These are phyloP conservation scores for Phytopythium cucurbitacearum DNA, from an alignment of 352 stramenopile genomes.

Conservation along the genomic window DNA sequence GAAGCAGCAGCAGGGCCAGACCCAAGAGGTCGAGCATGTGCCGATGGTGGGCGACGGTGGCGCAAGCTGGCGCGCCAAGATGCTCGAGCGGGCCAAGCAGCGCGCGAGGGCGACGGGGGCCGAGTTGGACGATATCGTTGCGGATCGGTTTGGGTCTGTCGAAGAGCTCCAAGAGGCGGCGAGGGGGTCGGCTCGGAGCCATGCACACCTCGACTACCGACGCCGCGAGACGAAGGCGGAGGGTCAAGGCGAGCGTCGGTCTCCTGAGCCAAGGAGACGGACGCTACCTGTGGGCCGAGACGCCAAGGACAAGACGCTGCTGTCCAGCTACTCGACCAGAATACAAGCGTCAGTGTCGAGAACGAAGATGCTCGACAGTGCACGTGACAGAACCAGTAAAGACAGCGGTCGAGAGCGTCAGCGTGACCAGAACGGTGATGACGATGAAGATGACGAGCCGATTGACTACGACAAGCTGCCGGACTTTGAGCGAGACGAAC, in stretches of 20 bases:
- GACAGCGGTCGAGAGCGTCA: neutral
- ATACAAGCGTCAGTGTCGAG: constrained; percentile 51
- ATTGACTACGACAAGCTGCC: constrained; percentile 82
- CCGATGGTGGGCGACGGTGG: constrained; percentile 65
- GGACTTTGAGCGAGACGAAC: constrained; percentile 35
- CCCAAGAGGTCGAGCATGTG: constrained; percentile 10
- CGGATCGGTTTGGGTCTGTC: constrained; percentile 54
- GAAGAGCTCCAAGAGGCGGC: constrained; percentile 47
- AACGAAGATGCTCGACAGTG: constrained; percentile 15
- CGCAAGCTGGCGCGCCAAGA: constrained; percentile 80
- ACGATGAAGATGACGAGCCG: constrained; percentile 48
- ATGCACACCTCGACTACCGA: constrained; percentile 67
- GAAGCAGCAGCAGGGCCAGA: constrained; percentile 1
- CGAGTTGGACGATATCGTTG: constrained; percentile 56
- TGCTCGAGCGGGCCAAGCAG: constrained; percentile 70
- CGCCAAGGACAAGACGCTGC: constrained; percentile 50
- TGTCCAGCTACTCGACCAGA: constrained; percentile 57
- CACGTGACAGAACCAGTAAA: constrained; percentile 2
- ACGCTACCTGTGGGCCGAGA: constrained; percentile 44
- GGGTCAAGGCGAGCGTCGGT: neutral
- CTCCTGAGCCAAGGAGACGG: constrained; percentile 8
- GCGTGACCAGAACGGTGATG: constrained; percentile 10
- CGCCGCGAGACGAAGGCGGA: constrained; percentile 14
- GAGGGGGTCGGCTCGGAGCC: constrained; percentile 33
- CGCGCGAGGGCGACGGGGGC: constrained; percentile 47